Evolutionary conservation across 2,329 filamentous ascomycete species (phyloP).

Genomic region (Saccharata proteae): DNA sequence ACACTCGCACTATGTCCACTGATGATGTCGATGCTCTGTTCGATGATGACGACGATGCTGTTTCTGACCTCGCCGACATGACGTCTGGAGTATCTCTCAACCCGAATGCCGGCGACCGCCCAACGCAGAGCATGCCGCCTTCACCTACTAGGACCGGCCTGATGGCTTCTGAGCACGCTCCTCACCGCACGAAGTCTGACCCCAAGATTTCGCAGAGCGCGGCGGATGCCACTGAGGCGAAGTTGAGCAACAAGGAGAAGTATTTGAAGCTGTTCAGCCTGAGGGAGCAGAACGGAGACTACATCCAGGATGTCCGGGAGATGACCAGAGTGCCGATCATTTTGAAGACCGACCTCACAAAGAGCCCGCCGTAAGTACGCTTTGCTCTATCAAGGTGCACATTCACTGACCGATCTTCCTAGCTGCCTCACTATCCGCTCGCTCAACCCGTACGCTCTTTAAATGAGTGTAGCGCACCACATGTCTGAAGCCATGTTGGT

Average conservation of each 20-base stretch:
- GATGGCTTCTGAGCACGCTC: constrained; percentile 45
- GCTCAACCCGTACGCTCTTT: constrained; percentile 62
- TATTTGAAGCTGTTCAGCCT: constrained; percentile 83
- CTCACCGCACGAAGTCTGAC: constrained; percentile 85
- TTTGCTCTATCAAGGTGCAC: constrained; percentile 1
- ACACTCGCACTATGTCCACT: constrained; percentile 86
- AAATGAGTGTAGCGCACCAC: constrained; percentile 10
- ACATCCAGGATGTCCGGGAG: constrained; percentile 96
- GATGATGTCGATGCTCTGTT: constrained; percentile 94
- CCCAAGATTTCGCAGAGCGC: constrained; percentile 66
- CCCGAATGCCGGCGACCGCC: constrained; percentile 53
- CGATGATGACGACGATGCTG: constrained; percentile 79
- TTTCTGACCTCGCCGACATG: constrained; percentile 72
- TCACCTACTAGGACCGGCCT: constrained; percentile 71
- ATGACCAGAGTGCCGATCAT: constrained; percentile 98
- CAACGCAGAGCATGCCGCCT: constrained; percentile 88
- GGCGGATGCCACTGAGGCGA: constrained; percentile 61
- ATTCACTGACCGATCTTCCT: constrained; percentile 21
- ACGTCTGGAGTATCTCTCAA: constrained; percentile 82
- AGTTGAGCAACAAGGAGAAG: constrained; percentile 88
- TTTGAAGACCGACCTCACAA: constrained; percentile 92
- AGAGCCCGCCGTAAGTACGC: constrained; percentile 92
- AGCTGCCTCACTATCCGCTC: constrained; percentile 78
- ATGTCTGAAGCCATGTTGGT: neutral
- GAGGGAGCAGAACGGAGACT: constrained; percentile 83